These are phyloP conservation scores for Beauveria brongniartii DNA, from an alignment of 2,329 filamentous ascomycete species.

Conservation along the genomic window DNA sequence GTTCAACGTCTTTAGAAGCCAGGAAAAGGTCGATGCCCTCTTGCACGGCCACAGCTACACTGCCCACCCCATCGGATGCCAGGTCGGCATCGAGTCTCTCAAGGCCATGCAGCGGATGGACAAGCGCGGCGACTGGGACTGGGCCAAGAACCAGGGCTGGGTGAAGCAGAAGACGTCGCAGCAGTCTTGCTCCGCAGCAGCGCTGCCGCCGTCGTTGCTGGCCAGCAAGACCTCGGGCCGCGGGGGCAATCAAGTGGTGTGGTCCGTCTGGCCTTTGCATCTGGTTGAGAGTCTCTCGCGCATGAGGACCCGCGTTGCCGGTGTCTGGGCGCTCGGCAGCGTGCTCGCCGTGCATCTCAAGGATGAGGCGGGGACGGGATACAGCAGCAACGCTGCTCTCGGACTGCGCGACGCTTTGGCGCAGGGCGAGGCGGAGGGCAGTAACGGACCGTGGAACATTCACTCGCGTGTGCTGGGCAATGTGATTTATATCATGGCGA, in stretches of 20 bases:
- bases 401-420: constrained; percentile 32
- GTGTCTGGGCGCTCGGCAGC: constrained; percentile 66
- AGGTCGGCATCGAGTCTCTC: constrained; percentile 64
- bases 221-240: background rate
- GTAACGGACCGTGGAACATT: constrained; percentile 36
- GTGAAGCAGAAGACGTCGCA: background rate
- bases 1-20: constrained; percentile 61
- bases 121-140: constrained; percentile 45
- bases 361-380: constrained; percentile 34
- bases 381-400: constrained; percentile 39
- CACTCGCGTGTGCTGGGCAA: constrained; percentile 49
- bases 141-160: constrained; percentile 41
- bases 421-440: constrained; percentile 18
- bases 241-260: constrained; percentile 26
- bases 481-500: constrained; percentile 50
- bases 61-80: constrained; percentile 72
- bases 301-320: constrained; percentile 44
- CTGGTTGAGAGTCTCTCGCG: constrained; percentile 53
- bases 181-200: no score
- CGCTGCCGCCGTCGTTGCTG: background rate
- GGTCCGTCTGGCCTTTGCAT: constrained; percentile 62
- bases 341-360: constrained; percentile 58
- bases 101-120: constrained; percentile 53
- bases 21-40: constrained; percentile 69
- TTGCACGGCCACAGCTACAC: constrained; percentile 85